These are phyloP conservation scores for Erigeron philadelphicus DNA, from an alignment of 140 eudicot genomes.

Conservation along the genomic window DNA sequence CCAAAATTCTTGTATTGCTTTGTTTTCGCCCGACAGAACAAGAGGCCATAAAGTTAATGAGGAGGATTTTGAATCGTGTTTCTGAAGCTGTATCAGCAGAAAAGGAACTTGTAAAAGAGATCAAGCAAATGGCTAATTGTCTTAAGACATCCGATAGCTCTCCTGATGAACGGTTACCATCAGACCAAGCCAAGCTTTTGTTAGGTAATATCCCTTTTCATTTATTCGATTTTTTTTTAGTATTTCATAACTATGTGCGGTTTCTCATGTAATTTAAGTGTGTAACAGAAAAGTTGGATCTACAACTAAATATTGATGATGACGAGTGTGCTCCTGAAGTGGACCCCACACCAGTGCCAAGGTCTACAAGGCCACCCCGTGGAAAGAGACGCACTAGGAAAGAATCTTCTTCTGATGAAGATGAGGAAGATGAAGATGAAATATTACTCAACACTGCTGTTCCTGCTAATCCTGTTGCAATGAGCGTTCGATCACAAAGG, in stretches of 20 bases:
- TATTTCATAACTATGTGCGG: background rate
- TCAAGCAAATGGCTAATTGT: slow-evolving; percentile 58
- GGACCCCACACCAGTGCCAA: slow-evolving; percentile 74
- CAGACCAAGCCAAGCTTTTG: slow-evolving; percentile 46
- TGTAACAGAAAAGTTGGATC: slow-evolving; percentile 51
- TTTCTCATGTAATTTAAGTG: slow-evolving; percentile 6
- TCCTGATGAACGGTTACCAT: slow-evolving; percentile 57
- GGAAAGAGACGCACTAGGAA: slow-evolving; percentile 51
- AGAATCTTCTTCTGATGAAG: slow-evolving; percentile 63
- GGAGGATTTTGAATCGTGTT: slow-evolving; percentile 55
- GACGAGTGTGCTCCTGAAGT: slow-evolving; percentile 39
- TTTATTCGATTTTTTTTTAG: background rate
- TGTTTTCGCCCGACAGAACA: slow-evolving; percentile 61
- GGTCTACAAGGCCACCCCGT: slow-evolving; percentile 44
- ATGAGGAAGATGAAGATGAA: slow-evolving; percentile 69
- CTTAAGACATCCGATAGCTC: slow-evolving; percentile 48
- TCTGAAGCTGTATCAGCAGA: slow-evolving; percentile 55
- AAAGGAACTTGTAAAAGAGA: slow-evolving; percentile 63
- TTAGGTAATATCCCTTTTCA: slow-evolving; percentile 46
- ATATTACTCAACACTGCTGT: slow-evolving; percentile 38
- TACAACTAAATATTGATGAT: slow-evolving; percentile 40
- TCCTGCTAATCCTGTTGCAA: slow-evolving; percentile 35
- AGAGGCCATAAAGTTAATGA: slow-evolving; percentile 58
- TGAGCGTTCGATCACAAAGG: slow-evolving; percentile 71
- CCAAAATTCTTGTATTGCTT: slow-evolving; percentile 56